Percentiles rank a stretch among this genome's conserved stretches.
Evolutionary conservation across 768 basidiomycete species (phyloP).

Genomic region (Holtermanniella nyarrowii): DNA sequence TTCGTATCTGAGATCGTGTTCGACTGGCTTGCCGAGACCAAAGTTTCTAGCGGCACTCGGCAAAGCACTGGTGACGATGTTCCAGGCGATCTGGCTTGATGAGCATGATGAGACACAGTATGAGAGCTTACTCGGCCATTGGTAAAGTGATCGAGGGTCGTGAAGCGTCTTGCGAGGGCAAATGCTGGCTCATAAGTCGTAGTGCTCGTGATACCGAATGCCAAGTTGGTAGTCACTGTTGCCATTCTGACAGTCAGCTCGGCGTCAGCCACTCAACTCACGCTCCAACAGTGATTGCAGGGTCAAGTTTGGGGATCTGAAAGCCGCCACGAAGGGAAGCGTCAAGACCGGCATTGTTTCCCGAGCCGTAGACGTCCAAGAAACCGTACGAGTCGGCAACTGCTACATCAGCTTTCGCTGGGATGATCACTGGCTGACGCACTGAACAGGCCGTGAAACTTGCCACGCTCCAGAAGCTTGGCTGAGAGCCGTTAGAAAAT

Average conservation of each 20-base stretch:
- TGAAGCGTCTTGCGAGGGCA: slow-evolving; percentile 5
- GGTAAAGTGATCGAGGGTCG: slow-evolving; percentile 8
- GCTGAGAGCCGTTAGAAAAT: not conserved
- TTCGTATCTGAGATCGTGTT: slow-evolving; percentile 6
- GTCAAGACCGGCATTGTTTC: not conserved
- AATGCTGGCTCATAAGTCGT: slow-evolving; percentile 3
- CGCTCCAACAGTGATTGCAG: not conserved
- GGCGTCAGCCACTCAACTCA: not conserved
- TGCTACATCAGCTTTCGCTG: not conserved
- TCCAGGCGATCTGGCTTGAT: not conserved
- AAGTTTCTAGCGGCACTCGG: not conserved
- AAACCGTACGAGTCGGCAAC: not conserved
- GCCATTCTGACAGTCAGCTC: not conserved
- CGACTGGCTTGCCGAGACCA: slow-evolving; percentile 1
- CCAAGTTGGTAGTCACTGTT: not conserved
- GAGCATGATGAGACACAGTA: not conserved
- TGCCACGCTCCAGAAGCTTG: slow-evolving; percentile 1
- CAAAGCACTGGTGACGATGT: slow-evolving; percentile 5
- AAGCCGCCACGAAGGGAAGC: not conserved
- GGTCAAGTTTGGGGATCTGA: not conserved
- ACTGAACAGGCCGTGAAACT: slow-evolving; percentile 4
- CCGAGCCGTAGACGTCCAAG: not conserved
- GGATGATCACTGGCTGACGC: not conserved
- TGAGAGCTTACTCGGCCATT: not conserved
- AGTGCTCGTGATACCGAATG: slow-evolving; percentile 4